Base-by-base conservation (phyloP, 768 basidiomycete species). In the Suillus cothurnatus region DNA sequence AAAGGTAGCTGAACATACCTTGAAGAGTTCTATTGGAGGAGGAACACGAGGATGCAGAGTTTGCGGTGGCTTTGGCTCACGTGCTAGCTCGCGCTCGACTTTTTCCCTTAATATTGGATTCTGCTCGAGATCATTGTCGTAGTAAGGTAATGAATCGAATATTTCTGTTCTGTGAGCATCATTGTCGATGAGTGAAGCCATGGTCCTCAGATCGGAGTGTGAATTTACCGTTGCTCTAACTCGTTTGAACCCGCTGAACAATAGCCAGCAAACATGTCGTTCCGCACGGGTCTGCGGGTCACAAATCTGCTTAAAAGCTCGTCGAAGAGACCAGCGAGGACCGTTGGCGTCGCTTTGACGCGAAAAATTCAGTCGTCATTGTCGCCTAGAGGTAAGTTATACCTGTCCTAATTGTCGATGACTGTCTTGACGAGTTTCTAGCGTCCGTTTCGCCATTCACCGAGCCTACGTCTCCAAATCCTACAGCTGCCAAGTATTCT, bases 111-210 rank as follows among this genome's bases (percentile, higher is more conserved):
- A 80, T 45, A 83, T 71, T 1, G 93, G 92, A 66, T 84, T 86
- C 63, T 85, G 85, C 66, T 94, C 91, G 61, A 96, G 83, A 74
- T 97, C 94, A 74, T 95, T 93, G 80, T 98, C 95, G 72, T 93
- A 95, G 79, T 97, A 98, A 21, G 95, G 95, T 68, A 97, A 82
- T 31, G 94, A 92, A 77, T 97, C 95, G 70, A 94, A 86, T 43
- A 90, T 81, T 31, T 55, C 52, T 23, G 69, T 68, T 45, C 60
- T 66, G 43, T 63, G 64, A 64, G 67, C 61, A 39, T 38, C 58
- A 63, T 69, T 47, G 67, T 63, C 55, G 32, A 50, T 61, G 63
- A 63, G 43, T 53, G 52, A 61, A 59, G 71, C 64, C 80, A 80
- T 81, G 61, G 47, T 47, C 23, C 38, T 65, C 45, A 34, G 53